Evolutionary conservation across 73 alveolate genomes (phyloP).

Genomic region (Paramecium primaurelia): DNA sequence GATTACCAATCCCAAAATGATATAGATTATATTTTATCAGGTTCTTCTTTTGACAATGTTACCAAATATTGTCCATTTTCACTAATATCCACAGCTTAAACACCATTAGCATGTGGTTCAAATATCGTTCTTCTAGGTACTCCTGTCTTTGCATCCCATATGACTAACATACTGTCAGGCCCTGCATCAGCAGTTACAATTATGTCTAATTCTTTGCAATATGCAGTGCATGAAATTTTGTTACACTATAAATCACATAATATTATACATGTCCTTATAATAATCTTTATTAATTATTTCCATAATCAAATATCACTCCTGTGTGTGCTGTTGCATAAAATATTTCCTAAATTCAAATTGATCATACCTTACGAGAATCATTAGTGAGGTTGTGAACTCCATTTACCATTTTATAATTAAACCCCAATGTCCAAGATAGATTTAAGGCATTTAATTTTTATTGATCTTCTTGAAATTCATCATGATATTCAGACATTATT

Average conservation of each 20-base stretch:
- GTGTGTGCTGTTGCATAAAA: conserved; percentile 98
- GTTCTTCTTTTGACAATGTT: conserved; percentile 58
- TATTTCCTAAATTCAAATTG: conserved; percentile 75
- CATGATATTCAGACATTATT: conserved; percentile 21
- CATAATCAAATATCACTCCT: conserved; percentile 95
- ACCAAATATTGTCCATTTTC: conserved; percentile 51
- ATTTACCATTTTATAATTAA: conserved; percentile 85
- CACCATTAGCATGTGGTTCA: conserved; percentile 96
- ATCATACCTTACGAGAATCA: conserved; percentile 66
- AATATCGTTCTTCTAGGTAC: conserved; percentile 91
- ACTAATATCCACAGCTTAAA: conserved; percentile 81
- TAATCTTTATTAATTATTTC: conserved; percentile 85
- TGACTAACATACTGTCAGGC: conserved; percentile 92
- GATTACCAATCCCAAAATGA: conserved; percentile 67
- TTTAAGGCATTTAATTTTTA: conserved; percentile 55
- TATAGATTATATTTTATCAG: background rate
- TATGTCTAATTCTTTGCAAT: conserved; percentile 85
- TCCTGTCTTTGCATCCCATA: conserved; percentile 97
- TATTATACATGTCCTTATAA: conserved; percentile 87
- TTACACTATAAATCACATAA: conserved; percentile 61
- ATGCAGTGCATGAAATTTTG: conserved; percentile 89
- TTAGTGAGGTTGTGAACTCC: conserved; percentile 96
- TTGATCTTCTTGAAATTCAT: background rate
- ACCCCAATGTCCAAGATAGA: conserved; percentile 90
- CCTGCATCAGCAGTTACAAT: conserved; percentile 99